Conservation (phyloP, 2,329 filamentous ascomycete species). For the Clarireedia paspali region DNA sequence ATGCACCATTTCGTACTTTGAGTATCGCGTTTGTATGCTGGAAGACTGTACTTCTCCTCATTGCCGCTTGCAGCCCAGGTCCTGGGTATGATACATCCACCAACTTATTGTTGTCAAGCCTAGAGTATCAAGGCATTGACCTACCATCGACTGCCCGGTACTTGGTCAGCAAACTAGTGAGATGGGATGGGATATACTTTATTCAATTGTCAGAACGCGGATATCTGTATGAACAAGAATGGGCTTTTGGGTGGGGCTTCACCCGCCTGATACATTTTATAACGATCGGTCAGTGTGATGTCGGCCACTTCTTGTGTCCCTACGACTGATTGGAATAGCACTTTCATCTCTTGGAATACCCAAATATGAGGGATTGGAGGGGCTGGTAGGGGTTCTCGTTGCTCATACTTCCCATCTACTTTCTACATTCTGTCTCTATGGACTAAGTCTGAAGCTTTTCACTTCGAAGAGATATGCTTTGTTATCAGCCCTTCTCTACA, state of each 20-base stretch:
- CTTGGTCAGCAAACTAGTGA: conserved; percentile 44
- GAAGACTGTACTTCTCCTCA: conserved; percentile 58
- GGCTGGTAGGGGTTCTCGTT: conserved; percentile 54
- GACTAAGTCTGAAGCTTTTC: conserved; percentile 52
- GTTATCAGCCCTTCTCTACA: conserved; percentile 64
- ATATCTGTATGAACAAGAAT: conserved; percentile 73
- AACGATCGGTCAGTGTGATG: conserved; percentile 17
- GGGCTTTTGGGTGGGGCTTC: conserved; percentile 64
- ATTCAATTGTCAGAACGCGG: conserved; percentile 53
- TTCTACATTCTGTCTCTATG: conserved; percentile 65
- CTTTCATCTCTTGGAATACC: conserved; percentile 24
- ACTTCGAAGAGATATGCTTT: conserved; percentile 47
- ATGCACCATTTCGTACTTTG: conserved; percentile 19
- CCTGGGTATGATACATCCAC: conserved; percentile 71
- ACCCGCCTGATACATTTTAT: conserved; percentile 33
- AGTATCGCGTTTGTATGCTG: conserved; percentile 47
- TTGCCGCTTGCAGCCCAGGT: conserved; percentile 52
- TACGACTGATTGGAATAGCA: conserved; percentile 13
- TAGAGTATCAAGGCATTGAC: conserved; percentile 16
- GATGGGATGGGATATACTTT: conserved; percentile 81
- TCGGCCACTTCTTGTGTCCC: background rate
- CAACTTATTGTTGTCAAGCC: conserved; percentile 37
- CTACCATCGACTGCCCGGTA: conserved; percentile 17
- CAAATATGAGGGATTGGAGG: conserved; percentile 32
- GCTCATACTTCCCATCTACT: conserved; percentile 70